Conservation (phyloP, 1,284 basidiomycete genomes). For the Ustilago curta region DNA sequence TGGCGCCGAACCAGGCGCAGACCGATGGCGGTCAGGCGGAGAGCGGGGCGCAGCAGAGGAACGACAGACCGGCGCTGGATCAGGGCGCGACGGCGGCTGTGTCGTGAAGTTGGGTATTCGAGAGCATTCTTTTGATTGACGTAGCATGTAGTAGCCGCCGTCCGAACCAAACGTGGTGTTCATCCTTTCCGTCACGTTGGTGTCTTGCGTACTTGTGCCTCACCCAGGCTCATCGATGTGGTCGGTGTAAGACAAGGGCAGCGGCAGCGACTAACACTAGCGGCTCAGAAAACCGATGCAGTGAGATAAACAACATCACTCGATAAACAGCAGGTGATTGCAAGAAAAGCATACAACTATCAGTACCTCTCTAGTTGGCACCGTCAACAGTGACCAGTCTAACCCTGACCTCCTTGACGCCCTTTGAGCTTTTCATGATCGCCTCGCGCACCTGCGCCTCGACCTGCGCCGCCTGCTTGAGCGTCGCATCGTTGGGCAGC, state of each 20-base stretch:
- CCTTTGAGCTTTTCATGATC: slow-evolving; percentile 36
- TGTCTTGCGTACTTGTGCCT: background rate
- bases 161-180: slow-evolving; percentile 1
- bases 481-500: slow-evolving; percentile 42
- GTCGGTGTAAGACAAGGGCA: background rate
- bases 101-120: no score
- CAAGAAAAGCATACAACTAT: no score
- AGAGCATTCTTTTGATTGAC: no score
- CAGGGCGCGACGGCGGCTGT: no score
- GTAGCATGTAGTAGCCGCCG: slow-evolving; percentile 18
- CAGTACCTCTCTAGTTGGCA: background rate
- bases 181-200: background rate
- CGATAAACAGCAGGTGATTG: no score
- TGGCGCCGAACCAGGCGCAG: slow-evolving; percentile 13
- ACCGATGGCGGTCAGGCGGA: background rate
- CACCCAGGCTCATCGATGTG: no score
- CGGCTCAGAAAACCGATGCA: no score
- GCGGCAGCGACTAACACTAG: no score
- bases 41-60: background rate
- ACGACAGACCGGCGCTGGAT: background rate
- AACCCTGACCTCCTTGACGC: slow-evolving; percentile 58
- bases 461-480: slow-evolving; percentile 46
- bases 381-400: slow-evolving; percentile 46
- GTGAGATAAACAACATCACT: no score
- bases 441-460: slow-evolving; percentile 45